Base-by-base conservation (phyloP, 208 protist species). In the Jaenimonas drosophilae region DNA sequence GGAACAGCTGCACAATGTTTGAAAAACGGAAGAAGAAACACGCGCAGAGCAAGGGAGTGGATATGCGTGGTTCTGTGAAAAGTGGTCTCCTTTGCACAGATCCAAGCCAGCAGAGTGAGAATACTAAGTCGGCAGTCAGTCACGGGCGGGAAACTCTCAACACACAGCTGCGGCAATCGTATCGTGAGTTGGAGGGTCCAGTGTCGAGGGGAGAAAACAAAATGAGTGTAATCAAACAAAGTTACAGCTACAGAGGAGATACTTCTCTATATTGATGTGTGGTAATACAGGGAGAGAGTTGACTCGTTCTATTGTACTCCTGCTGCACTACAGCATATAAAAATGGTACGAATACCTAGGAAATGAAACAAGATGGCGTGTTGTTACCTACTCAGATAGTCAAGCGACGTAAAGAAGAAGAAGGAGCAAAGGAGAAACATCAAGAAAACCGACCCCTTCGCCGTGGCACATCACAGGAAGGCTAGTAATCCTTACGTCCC, bases 231-330 rank as follows among this genome's bases (percentile, higher is more conserved):
- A 24, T 44, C 27, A 49, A 47, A 34, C 19, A 45, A 1, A n/a
- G 33, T 17, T 14, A 4, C 27, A 25, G 24, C 5, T 4, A 19
- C 19, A 55, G 34, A 57, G 48, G 30, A 4, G 14, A 51, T n/a
- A n/a, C n/a, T n/a, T n/a, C n/a, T n/a, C n/a, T n/a, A n/a, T n/a
- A n/a, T n/a, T n/a, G n/a, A n/a, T n/a, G n/a, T n/a, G n/a, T n/a
- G n/a, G 16, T 17, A n/a, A 36, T 3, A 58, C 34, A 44, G 37
- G 17, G 51, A 64, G 24, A 45, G 31, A 33, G 24, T 6, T 25
- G 27, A 31, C 12, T 33, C 30, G 14, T 14, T 33, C 9, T 14
- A 14, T 33, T 33, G 30, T n/a, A 14, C 9, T n/a, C 30, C 30
- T 7, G 9, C 7, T 33, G 30, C 14, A 7, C 30, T 14, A 33